These are phyloP conservation scores for Trichosporon sp. DNA, from an alignment of 1,284 basidiomycete species.

Conservation along the genomic window DNA sequence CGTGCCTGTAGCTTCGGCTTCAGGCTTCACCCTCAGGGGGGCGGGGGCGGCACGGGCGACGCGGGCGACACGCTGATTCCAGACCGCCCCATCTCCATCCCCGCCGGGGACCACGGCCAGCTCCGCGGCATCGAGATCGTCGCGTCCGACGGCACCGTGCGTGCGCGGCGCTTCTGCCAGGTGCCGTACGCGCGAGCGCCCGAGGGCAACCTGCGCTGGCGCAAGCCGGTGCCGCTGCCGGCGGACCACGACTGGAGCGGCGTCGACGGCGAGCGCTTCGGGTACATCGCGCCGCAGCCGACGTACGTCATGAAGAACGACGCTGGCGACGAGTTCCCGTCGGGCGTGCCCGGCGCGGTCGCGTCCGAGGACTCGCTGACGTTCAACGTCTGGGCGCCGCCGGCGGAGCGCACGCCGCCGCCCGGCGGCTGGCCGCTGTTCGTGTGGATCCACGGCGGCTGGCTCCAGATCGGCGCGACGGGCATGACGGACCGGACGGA, in stretches of 20 bases:
- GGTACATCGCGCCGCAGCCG: slow-evolving; percentile 25
- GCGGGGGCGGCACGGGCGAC: too few species aligned
- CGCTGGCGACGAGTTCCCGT: slow-evolving; percentile 12
- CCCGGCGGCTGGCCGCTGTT: slow-evolving; percentile 25
- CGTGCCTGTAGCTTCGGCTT: neutral
- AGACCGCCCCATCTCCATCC: slow-evolving; percentile 22
- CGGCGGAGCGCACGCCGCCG: slow-evolving; percentile 7
- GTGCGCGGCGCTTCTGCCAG: slow-evolving; percentile 22
- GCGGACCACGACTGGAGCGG: slow-evolving; percentile 17
- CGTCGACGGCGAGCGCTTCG: slow-evolving; percentile 20
- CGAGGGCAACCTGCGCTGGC: slow-evolving; percentile 22
- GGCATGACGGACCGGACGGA: slow-evolving; percentile 27
- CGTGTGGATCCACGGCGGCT: slow-evolving; percentile 27
- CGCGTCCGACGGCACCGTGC: slow-evolving; percentile 18
- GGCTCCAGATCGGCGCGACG: slow-evolving; percentile 29
- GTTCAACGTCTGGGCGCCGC: slow-evolving; percentile 27
- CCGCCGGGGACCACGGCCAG: slow-evolving; percentile 22
- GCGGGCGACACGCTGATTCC: slow-evolving; percentile 8
- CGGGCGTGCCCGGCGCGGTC: slow-evolving; percentile 4
- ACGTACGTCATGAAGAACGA: slow-evolving; percentile 22
- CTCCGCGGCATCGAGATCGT: slow-evolving; percentile 21
- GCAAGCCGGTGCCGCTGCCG: slow-evolving; percentile 20
- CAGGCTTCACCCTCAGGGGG: neutral
- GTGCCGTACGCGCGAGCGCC: slow-evolving; percentile 27
- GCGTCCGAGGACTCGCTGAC: slow-evolving; percentile 24